phyloP scores from a whole-genome alignment of 352 stramenopile genomes.

The Globisporangium takayamanum region DNA sequence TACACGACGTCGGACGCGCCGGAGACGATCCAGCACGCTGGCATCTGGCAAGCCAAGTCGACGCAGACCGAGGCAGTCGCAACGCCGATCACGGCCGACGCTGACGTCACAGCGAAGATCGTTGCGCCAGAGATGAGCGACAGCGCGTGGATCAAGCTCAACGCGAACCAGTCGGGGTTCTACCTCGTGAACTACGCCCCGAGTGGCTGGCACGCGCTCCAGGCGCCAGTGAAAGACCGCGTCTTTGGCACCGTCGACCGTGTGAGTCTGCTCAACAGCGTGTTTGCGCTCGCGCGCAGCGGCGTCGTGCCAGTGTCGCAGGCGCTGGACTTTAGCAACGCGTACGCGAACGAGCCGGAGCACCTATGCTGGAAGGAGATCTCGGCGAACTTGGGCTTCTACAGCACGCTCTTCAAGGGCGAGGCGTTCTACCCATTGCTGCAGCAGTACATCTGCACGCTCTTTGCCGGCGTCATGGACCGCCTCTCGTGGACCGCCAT shows the following conservation, averaged over 20 bases:
- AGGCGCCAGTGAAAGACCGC: conserved; percentile 41
- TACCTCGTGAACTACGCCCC: conserved; percentile 91
- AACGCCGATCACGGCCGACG: conserved; percentile 52
- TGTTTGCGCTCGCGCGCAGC: conserved; percentile 84
- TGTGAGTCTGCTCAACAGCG: conserved; percentile 88
- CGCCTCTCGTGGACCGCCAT: conserved; percentile 37
- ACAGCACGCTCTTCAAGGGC: conserved; percentile 41
- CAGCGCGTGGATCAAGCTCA: conserved; percentile 93
- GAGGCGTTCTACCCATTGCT: conserved; percentile 48
- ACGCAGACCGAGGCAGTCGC: conserved; percentile 13
- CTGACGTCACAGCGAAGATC: conserved; percentile 80
- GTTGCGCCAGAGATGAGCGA: conserved; percentile 26
- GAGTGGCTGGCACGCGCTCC: conserved; percentile 80
- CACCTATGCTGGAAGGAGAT: conserved; percentile 68
- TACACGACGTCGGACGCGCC: conserved; percentile 46
- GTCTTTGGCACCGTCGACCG: conserved; percentile 83
- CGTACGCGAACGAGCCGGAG: conserved; percentile 51
- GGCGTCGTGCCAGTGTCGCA: conserved; percentile 40
- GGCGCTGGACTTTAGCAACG: conserved; percentile 52
- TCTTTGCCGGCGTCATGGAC: conserved; percentile 49
- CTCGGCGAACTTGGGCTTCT: conserved; percentile 40
- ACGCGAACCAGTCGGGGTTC: conserved; percentile 91
- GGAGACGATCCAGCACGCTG: conserved; percentile 35
- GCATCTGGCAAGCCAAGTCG: conserved; percentile 66
- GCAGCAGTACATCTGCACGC: conserved; percentile 43